Conservation (phyloP, 2,329 filamentous ascomycete genomes). For the Aspergillus novofumigatus region DNA sequence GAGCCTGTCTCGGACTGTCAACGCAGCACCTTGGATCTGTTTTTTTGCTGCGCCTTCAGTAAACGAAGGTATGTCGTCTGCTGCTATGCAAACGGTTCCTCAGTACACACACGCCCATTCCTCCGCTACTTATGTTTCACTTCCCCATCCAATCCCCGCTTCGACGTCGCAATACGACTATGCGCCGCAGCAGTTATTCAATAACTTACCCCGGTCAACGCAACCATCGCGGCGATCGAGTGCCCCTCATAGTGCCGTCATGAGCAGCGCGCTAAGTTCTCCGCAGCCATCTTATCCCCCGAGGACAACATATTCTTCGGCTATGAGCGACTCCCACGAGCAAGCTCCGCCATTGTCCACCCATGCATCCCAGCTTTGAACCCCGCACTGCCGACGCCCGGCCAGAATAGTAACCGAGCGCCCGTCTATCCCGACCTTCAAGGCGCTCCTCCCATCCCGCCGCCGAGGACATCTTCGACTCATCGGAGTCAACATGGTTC, state of each 20-base stretch:
- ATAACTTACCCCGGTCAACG: conserved; percentile 43
- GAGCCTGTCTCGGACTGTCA: conserved; percentile 22
- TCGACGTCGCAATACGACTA: conserved; percentile 51
- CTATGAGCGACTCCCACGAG: conserved; percentile 44
- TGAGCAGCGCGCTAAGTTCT: conserved; percentile 21
- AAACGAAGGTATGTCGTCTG: conserved; percentile 56
- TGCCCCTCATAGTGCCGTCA: conserved; percentile 9
- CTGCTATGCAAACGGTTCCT: conserved; percentile 58
- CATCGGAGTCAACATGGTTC: conserved; percentile 47
- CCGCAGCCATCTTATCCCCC: conserved; percentile 29
- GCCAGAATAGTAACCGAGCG: conserved; percentile 29
- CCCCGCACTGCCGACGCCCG: conserved; percentile 22
- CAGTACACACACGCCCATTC: conserved; percentile 50
- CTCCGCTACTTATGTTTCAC: conserved; percentile 23
- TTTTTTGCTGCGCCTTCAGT: conserved; percentile 20
- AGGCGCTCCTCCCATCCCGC: conserved; percentile 64
- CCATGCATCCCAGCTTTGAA: conserved; percentile 41
- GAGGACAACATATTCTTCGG: conserved; percentile 33
- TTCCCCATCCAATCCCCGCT: conserved; percentile 40
- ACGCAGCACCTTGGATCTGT: conserved; percentile 17
- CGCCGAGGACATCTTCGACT: conserved; percentile 76
- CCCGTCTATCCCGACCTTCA: conserved; percentile 47
- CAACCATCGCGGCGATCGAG: conserved; percentile 25
- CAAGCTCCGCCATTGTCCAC: conserved; percentile 41
- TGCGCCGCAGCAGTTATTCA: conserved; percentile 43